Percentiles rank a stretch among this genome's conserved stretches.
These are phyloP conservation scores for Penicillium sp. DNA, from an alignment of 2,329 filamentous ascomycete species.

Conservation along the genomic window DNA sequence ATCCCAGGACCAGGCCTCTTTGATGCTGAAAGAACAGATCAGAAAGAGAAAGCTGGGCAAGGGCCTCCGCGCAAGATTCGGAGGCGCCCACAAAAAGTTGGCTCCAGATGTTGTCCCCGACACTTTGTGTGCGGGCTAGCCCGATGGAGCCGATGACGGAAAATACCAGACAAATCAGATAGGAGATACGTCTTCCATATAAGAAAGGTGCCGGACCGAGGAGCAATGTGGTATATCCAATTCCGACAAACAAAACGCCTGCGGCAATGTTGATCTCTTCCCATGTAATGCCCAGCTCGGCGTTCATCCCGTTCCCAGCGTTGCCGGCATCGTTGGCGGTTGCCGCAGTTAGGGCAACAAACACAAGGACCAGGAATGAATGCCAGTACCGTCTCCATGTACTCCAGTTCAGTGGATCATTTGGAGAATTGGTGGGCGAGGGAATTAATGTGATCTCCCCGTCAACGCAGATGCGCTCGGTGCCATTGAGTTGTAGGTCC, in stretches of 20 bases:
- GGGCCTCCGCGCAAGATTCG: slow-evolving; percentile 49
- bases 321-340: slow-evolving; percentile 50
- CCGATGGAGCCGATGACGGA: slow-evolving; percentile 47
- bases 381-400: slow-evolving; percentile 44
- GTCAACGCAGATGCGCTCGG: slow-evolving; percentile 20
- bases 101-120: slow-evolving; percentile 45
- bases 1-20: slow-evolving; percentile 46
- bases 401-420: slow-evolving; percentile 49
- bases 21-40: slow-evolving; percentile 53
- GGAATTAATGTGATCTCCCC: slow-evolving; percentile 47
- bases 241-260: slow-evolving; percentile 48
- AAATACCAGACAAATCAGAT: slow-evolving; percentile 45
- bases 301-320: slow-evolving; percentile 44
- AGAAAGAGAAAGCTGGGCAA: slow-evolving; percentile 50
- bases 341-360: slow-evolving; percentile 49
- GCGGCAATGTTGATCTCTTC: slow-evolving; percentile 49
- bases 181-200: slow-evolving; percentile 49
- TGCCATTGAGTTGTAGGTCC: slow-evolving; percentile 20
- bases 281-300: slow-evolving; percentile 46
- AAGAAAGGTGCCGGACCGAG: slow-evolving; percentile 47
- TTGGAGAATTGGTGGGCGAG: slow-evolving; percentile 45
- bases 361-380: slow-evolving; percentile 45
- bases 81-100: slow-evolving; percentile 52
- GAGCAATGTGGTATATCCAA: slow-evolving; percentile 49
- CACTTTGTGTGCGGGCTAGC: slow-evolving; percentile 42